These are phyloP conservation scores for Fusarium caatingaense DNA, from an alignment of 2,329 filamentous ascomycete species.

Conservation along the genomic window DNA sequence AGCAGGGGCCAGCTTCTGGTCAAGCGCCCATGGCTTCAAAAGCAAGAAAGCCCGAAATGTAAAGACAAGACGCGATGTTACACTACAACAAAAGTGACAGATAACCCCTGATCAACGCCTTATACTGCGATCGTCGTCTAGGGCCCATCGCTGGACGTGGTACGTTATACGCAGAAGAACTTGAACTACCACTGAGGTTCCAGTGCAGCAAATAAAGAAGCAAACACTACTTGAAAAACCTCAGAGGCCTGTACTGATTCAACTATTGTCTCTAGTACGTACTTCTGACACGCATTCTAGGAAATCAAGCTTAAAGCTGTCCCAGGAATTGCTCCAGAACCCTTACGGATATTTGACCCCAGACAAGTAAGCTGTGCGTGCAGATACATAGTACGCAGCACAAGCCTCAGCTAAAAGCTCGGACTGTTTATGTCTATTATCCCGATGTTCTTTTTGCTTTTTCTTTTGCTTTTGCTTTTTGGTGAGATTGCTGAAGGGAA, in stretches of 20 bases:
- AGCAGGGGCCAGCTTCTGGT: conserved; percentile 30
- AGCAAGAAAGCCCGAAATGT: conserved; percentile 31
- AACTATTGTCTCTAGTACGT: neutral
- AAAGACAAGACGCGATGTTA: conserved; percentile 34
- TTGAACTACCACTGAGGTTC: neutral
- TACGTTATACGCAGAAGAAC: neutral
- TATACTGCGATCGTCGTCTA: conserved; percentile 38
- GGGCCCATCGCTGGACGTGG: conserved; percentile 18
- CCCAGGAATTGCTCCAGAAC: neutral
- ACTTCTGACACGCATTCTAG: neutral
- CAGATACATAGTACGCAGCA: conserved; percentile 14
- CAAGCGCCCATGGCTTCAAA: conserved; percentile 18
- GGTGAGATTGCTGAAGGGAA: conserved; percentile 19
- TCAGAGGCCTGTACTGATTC: neutral
- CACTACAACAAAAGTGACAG: conserved; percentile 34
- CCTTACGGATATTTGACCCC: conserved; percentile 16
- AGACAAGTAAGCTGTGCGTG: conserved; percentile 4
- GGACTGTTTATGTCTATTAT: conserved; percentile 14
- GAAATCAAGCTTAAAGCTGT: neutral
- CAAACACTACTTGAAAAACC: neutral
- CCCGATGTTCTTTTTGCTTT: conserved; percentile 15
- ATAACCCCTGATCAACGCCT: conserved; percentile 23
- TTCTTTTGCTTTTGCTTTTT: neutral
- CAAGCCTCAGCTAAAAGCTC: conserved; percentile 29
- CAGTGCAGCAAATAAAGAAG: neutral